Evolutionary conservation across 495 filamentous ascomycete genomes (phyloP).

Genomic region (Aspergillus sclerotioniger): DNA sequence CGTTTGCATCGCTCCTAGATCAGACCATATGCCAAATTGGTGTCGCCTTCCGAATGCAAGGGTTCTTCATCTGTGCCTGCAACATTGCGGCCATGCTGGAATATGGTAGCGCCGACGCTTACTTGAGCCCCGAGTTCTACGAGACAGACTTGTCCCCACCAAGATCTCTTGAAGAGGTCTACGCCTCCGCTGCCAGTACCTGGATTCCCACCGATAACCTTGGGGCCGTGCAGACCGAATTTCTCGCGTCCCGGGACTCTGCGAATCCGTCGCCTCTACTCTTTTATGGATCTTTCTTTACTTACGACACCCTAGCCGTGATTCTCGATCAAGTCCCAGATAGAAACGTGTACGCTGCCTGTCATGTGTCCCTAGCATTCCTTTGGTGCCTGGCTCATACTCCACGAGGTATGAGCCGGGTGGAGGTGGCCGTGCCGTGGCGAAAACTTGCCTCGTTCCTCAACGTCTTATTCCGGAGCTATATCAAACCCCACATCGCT

Average conservation of each 20-base stretch:
- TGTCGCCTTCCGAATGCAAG: constrained; percentile 62
- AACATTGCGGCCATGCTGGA: constrained; percentile 56
- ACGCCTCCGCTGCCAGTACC: constrained; percentile 19
- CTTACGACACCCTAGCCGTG: constrained; percentile 48
- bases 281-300: constrained; percentile 40
- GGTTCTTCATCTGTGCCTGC: constrained; percentile 49
- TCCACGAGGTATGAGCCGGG: constrained; percentile 47
- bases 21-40: constrained; percentile 57
- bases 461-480: constrained; percentile 56
- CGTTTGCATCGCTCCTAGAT: constrained; percentile 55
- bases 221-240: constrained; percentile 13
- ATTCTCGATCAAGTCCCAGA: constrained; percentile 61
- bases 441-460: constrained; percentile 57
- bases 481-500: constrained; percentile 43
- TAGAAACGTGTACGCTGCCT: constrained; percentile 60
- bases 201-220: constrained; percentile 16
- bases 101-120: constrained; percentile 58
- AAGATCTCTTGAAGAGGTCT: constrained; percentile 29
- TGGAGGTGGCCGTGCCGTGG: constrained; percentile 68
- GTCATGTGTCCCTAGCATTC: constrained; percentile 71
- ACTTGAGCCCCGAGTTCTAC: constrained; percentile 36
- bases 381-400: constrained; percentile 56
- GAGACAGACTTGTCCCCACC: constrained; percentile 35
- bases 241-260: constrained; percentile 12
- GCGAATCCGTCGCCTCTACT: constrained; percentile 20